Evolutionary conservation across 768 basidiomycete genomes (phyloP).

Genomic region (Clitopilus hobsonii): DNA sequence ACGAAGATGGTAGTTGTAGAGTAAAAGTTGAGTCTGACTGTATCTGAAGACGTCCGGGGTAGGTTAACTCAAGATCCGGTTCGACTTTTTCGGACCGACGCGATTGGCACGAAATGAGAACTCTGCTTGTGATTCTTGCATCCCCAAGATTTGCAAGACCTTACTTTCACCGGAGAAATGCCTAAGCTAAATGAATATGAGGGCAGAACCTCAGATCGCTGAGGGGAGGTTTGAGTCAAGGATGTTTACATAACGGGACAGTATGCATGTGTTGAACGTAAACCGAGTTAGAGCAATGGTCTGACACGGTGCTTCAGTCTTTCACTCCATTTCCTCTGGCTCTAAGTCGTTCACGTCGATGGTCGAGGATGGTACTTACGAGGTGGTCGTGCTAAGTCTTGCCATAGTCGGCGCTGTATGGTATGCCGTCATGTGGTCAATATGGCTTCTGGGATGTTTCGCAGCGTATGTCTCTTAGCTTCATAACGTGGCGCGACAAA

Average conservation of each 20-base stretch:
- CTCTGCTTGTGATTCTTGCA: not conserved
- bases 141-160: too few species aligned
- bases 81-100: not conserved
- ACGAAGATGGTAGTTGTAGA: not conserved
- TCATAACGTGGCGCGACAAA: not conserved
- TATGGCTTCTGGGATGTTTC: constrained; percentile 63
- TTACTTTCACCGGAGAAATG: too few species aligned
- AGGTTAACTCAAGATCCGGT: not conserved
- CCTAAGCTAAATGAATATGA: too few species aligned
- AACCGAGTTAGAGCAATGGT: not conserved
- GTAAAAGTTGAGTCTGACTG: not conserved
- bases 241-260: not conserved
- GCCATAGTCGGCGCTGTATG: constrained; percentile 49
- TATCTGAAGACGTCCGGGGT: not conserved
- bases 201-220: too few species aligned
- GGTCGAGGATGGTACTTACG: not conserved
- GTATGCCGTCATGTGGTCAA: constrained; percentile 58
- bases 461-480: constrained; percentile 53
- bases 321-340: constrained; percentile 1
- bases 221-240: too few species aligned
- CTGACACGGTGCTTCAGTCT: constrained; percentile 7
- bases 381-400: constrained; percentile 14
- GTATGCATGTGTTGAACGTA: not conserved
- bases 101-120: not conserved
- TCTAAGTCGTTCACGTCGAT: not conserved